Percentiles rank a stretch among this genome's conserved stretches.
Evolutionary conservation across 192 early-diverging fungal genomes (phyloP).

Genomic region (Umbelopsis isabellina): DNA sequence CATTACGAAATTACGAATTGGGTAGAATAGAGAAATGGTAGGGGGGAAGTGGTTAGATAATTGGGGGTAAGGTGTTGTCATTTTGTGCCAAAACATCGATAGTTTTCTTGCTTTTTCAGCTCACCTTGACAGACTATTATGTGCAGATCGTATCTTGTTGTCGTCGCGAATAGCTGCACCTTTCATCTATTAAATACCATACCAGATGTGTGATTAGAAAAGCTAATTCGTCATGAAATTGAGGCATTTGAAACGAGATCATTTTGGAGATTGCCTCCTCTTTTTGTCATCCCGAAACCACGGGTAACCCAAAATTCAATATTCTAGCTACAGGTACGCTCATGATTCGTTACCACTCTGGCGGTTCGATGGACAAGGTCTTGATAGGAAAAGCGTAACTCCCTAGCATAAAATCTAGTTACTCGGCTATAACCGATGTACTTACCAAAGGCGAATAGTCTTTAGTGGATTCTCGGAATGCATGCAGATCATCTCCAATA

Average conservation of each 20-base stretch:
- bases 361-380: too few relatives aligned
- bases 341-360: too few relatives aligned
- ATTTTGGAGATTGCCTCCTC: too few relatives aligned
- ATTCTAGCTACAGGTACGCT: too few relatives aligned
- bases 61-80: constrained; percentile 4
- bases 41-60: not conserved
- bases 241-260: not conserved
- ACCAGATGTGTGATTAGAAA: not conserved
- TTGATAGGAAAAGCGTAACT: too few relatives aligned
- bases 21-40: not conserved
- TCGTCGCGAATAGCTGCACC: constrained; percentile 49
- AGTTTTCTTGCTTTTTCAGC: not conserved
- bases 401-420: not conserved
- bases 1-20: not conserved
- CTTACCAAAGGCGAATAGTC: constrained; percentile 58
- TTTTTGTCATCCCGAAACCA: too few relatives aligned
- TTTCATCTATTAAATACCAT: constrained; percentile 36
- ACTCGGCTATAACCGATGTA: not conserved
- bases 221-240: not conserved
- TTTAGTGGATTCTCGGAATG: constrained; percentile 64
- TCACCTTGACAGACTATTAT: constrained; percentile 15
- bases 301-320: too few relatives aligned
- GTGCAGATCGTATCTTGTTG: constrained; percentile 2
- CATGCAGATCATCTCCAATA: constrained; percentile 53
- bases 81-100: not conserved